Percentiles rank a stretch among this genome's conserved stretches.
Conservation (phyloP, 164 flowering plant genomes). For the Paratinospora sagittata region DNA sequence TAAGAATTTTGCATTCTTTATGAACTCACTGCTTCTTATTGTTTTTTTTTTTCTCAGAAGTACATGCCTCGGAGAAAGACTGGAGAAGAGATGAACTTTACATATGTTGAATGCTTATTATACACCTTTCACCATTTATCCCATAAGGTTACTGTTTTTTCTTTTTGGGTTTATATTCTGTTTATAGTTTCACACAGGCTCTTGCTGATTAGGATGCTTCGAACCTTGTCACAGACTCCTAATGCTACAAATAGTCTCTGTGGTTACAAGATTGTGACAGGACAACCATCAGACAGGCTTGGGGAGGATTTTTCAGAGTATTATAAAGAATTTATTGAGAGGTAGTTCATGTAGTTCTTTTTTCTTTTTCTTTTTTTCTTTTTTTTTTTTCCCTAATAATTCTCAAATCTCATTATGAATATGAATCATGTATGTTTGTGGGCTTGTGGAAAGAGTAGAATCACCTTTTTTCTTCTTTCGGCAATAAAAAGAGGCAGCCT, state of each 20-base stretch:
- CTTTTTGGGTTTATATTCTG: background rate
- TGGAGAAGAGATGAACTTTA: conserved; percentile 84
- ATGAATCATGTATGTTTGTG: background rate
- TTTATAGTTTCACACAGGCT: background rate
- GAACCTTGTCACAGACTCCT: conserved; percentile 54
- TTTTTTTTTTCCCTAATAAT: background rate
- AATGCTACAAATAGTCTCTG: conserved; percentile 95
- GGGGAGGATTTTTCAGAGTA: conserved; percentile 96
- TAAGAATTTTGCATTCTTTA: background rate
- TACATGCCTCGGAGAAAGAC: conserved; percentile 83
- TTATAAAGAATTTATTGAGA: conserved; percentile 77
- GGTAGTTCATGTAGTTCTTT: conserved; percentile 31
- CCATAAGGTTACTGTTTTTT: conserved; percentile 53
- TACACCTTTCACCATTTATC: conserved; percentile 88
- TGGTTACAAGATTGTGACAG: conserved; percentile 97
- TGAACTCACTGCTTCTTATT: background rate
- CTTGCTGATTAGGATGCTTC: conserved; percentile 10
- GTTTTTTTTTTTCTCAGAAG: conserved; percentile 38
- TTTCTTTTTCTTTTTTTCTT: background rate
- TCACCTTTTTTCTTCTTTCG: background rate
- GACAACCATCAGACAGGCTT: conserved; percentile 97
- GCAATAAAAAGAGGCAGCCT: no score
- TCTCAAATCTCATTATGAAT: background rate
- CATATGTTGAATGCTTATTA: conserved; percentile 84
- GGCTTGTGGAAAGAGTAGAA: background rate